Base-by-base conservation (phyloP, 306 rosid species). In the Benincasa hispida region DNA sequence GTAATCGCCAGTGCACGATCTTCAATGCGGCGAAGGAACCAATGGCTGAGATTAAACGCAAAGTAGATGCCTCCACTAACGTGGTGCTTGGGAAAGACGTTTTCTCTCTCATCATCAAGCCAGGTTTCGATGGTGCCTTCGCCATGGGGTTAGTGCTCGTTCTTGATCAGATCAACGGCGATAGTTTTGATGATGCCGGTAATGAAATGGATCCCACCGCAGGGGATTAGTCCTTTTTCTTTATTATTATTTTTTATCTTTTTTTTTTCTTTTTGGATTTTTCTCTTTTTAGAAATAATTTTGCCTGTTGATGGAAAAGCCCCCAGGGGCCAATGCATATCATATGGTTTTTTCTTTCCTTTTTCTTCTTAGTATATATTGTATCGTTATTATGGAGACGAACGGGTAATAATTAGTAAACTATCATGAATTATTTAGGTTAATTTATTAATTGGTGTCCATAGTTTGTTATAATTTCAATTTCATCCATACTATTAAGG, bases 61-160 rank as follows among this genome's bases (percentile, higher is more conserved):
- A 94, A 39, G 97, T 90, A 80, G 98, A 94, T 83, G 84, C 86
- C 68, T 83, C 95, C 9, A 94, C 97, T 0, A 74, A 87, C 24
- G 95, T 94, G 62, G 79, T 87, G 91, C 97, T 94, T 41, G 98
- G 92, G 5, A 94, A 88, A 68, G 96, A 91, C 86, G 98, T 91
- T 4, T 90, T 94, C 91, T 85, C 89, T 68, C 91, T 94, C 50
- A 79, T 81, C 50, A 72, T 94, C n/a, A 88, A 86, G 82, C 89
- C 93, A 5, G 97, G 91, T 8, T 91, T 94, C 37, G 98, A 94
- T 81, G 95, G 79, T 2, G 91, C 97, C 5, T 90, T 94, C 18
- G 92, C 93, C 35, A 94, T 94, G 98, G 97, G 93, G 15, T 78
- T 94, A 79, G 91, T 94, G 11, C 86, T 94, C 19, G 90, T 87